Evolutionary conservation across 1,139 yeast species (phyloP), one percentile per base, ranked within the genome.

Genomic region (Taphrina wiesneri): DNA sequence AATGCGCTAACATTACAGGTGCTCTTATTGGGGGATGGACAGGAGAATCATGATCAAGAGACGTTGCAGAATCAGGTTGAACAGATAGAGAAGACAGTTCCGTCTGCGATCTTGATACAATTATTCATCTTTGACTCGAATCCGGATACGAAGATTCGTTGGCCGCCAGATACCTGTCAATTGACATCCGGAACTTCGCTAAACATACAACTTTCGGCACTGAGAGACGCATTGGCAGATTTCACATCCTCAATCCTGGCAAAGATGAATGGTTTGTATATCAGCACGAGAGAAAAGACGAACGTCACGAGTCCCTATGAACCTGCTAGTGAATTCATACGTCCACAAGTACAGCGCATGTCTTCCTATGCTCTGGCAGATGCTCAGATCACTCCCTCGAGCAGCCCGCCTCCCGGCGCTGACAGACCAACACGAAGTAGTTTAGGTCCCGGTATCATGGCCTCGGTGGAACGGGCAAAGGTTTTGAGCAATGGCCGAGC

Each of bases 401-500:
- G 65, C 63, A 26, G 67, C n/a, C 23, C 66, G 6, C 19, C 68
- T 3, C 56, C 52, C 9, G 63, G 53, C 15, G 49, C 68, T 47
- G 43, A 70, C 45, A 15, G 64, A 19, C 32, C 41, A n/a, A 17
- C 43, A 46, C 39, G 63, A 61, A 21, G 30, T 23, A 47, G 56
- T 34, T 34, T 69, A 49, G 53, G 71, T 67, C 17, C 60, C 56
- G 26, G 69, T 68, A 15, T 68, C 63, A 39, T 70, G 53, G 41
- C 74, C 75, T 4, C 71, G 76, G 64, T 83, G 76, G 79, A 86
- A 76, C 76, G 87, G 77, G 72, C 87, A 71, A 78, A 83, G 73
- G 74, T 84, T 71, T 77, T 87, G 61, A 81, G 83, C 39, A 81
- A 79, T 60, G 98, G 97, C 1, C 80, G 99, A 66, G 88, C 88